Conservation (phyloP, 2,329 filamentous ascomycete genomes). For the Ascochyta rabiei region DNA sequence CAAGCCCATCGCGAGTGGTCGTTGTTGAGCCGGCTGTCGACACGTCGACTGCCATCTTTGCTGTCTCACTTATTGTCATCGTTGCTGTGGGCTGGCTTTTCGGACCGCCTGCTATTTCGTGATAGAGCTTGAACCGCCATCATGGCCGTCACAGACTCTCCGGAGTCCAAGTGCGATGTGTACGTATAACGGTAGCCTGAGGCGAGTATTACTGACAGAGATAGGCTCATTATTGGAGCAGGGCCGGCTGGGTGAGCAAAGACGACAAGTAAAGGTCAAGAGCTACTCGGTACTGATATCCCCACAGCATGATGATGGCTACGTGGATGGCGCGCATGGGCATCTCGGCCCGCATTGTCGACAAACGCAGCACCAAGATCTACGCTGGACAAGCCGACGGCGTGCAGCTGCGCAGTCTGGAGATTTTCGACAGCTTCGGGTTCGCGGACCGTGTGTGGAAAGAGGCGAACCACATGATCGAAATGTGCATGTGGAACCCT, state of each 20-base stretch:
- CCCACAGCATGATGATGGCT: slow-evolving; percentile 46
- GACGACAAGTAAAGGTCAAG: too few species aligned
- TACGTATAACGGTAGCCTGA: slow-evolving; percentile 16
- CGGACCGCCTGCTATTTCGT: neutral
- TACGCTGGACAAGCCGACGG: slow-evolving; percentile 52
- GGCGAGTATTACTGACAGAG: neutral
- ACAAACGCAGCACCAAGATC: slow-evolving; percentile 51
- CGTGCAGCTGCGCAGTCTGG: slow-evolving; percentile 50
- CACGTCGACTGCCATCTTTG: neutral
- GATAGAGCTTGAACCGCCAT: neutral
- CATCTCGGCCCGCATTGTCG: slow-evolving; percentile 50
- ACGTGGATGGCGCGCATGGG: slow-evolving; percentile 51
- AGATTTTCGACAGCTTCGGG: slow-evolving; percentile 66
- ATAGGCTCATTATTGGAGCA: slow-evolving; percentile 48
- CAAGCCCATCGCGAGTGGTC: neutral
- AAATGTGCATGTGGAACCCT: slow-evolving; percentile 64
- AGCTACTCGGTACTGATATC: neutral
- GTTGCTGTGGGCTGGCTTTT: neutral
- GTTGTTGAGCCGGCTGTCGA: neutral
- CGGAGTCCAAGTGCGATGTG: slow-evolving; percentile 47
- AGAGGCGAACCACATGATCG: slow-evolving; percentile 72
- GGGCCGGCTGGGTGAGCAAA: slow-evolving; percentile 45
- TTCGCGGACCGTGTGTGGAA: slow-evolving; percentile 69
- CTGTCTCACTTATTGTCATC: neutral
- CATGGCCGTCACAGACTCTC: slow-evolving; percentile 29